phyloP scores from a whole-genome alignment of 495 filamentous ascomycete genomes.

The Penicillium atrosanguineum region DNA sequence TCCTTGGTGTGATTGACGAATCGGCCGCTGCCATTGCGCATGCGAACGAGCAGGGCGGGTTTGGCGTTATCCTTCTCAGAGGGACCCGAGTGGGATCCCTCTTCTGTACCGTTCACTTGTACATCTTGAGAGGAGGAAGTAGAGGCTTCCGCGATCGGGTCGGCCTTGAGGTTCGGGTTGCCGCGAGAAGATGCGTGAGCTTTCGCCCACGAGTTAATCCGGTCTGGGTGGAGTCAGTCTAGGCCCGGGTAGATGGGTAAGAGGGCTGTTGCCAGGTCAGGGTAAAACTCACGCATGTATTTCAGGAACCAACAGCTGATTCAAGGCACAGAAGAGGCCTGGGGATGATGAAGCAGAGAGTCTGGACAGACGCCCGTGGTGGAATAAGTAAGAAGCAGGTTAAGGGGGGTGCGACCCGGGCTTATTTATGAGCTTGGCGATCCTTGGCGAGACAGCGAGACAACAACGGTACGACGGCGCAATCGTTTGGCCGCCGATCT shows the following conservation, averaged over 20 bases:
- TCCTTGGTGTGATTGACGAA: slow-evolving; percentile 40
- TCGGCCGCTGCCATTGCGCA: slow-evolving; percentile 34
- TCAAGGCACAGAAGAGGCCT: slow-evolving; percentile 15
- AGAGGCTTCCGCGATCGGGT: not conserved
- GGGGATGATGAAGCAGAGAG: slow-evolving; percentile 2
- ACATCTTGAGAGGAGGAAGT: slow-evolving; percentile 22
- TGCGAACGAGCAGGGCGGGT: slow-evolving; percentile 28
- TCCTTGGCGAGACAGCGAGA: slow-evolving; percentile 13
- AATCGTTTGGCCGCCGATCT: slow-evolving; percentile 13
- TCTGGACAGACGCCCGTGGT: slow-evolving; percentile 1
- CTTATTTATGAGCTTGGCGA: slow-evolving; percentile 18
- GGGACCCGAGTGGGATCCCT: slow-evolving; percentile 23
- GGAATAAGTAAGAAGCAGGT: not conserved
- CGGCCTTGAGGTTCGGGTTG: not conserved
- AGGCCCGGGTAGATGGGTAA: not conserved
- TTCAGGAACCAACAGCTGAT: slow-evolving; percentile 30
- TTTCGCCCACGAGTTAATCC: slow-evolving; percentile 50
- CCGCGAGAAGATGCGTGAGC: slow-evolving; percentile 40
- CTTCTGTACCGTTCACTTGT: slow-evolving; percentile 33
- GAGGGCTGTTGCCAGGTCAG: no score
- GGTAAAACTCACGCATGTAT: slow-evolving; percentile 42
- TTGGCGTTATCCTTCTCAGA: slow-evolving; percentile 24
- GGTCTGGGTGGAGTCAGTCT: slow-evolving; percentile 34
- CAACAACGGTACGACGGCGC: no score
- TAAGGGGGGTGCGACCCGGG: slow-evolving; percentile 3